Conservation (phyloP, 176 grass and related monocot species). For the Bothriochloa decipiens region DNA sequence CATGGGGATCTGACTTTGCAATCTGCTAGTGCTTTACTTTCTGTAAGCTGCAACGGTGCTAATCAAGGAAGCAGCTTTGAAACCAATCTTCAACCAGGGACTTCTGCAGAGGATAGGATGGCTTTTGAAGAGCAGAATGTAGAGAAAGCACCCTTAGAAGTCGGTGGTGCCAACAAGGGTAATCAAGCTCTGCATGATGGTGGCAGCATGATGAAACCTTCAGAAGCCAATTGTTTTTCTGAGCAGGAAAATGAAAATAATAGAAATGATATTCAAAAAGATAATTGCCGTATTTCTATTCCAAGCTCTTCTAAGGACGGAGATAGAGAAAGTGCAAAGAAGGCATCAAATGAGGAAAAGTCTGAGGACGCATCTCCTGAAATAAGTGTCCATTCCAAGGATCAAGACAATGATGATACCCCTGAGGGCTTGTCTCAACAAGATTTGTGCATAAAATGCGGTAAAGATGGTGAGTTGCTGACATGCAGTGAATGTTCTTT, state of each 20-base stretch:
- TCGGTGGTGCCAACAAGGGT: constrained; percentile 13
- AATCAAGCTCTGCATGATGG: constrained; percentile 25
- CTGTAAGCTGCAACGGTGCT: constrained; percentile 17
- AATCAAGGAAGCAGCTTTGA: constrained; percentile 38
- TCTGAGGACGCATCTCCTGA: too few species aligned
- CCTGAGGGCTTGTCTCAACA: constrained; percentile 33
- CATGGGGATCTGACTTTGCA: neutral
- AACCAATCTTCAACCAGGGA: constrained; percentile 25
- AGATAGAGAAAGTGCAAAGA: neutral
- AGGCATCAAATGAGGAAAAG: constrained; percentile 23
- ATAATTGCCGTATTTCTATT: neutral
- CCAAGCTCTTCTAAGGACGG: neutral
- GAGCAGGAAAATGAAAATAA: constrained; percentile 34
- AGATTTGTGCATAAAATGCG: constrained; percentile 59
- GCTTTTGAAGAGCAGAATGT: constrained; percentile 5
- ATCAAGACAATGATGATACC: too few species aligned
- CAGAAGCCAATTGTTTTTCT: constrained; percentile 19
- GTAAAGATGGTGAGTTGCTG: constrained; percentile 50
- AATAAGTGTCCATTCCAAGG: too few species aligned
- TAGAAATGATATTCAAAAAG: constrained; percentile 16
- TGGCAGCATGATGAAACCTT: constrained; percentile 24
- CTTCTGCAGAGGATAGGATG: constrained; percentile 19
- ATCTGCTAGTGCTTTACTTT: constrained; percentile 6
- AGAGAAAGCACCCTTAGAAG: constrained; percentile 13
- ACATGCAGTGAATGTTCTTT: constrained; percentile 50